Base-by-base conservation (phyloP, 2,329 filamentous ascomycete genomes). In the Calonectria pauciramosa region DNA sequence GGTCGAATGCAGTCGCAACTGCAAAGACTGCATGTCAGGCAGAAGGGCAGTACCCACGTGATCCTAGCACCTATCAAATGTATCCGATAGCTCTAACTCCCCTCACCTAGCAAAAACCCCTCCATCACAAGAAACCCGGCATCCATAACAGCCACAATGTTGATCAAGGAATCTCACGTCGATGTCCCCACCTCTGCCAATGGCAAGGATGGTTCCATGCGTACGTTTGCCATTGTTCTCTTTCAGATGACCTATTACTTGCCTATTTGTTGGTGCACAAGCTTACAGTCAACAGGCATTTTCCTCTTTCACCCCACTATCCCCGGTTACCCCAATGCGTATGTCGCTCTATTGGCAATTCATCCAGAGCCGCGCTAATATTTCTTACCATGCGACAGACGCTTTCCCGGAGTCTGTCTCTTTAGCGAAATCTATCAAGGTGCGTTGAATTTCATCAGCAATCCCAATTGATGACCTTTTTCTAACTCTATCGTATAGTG, bases 401-500 rank as follows among this genome's bases (percentile, higher is more conserved):
- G 89, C 65, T 98, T 98, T 82, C 96, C 96, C 0, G 96, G 94
- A 26, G 94, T 98, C 7, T 94, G 95, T 18, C 89, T 98, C 71
- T 98, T 98, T 84, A 96, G 94, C 80, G 96, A 98, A 86, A 98
- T 98, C 81, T 98, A 98, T 83, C 96, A 98, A 92, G 96, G 95
- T 96, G 85, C 72, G 82, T 28, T 41, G 23, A 5, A 20, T 41
- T 38, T n/a, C 11, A n/a, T 13, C 14, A 20, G 18, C 9, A 26
- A 41, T 20, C 7, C n/a, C 14, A 63, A 23, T 26, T 20, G 16
- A 28, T 10, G 18, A 3, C 4, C 56, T 38, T 6, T 14, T 63
- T 26, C 54, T 66, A 47, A 49, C 16, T 9, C 34, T 10, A 23
- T 11, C 28, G 51, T 68, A 47, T 76, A 96, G 96, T 98, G 23